Evolutionary conservation across 805 yeast species (phyloP).

Genomic region (Pichia heedii): DNA sequence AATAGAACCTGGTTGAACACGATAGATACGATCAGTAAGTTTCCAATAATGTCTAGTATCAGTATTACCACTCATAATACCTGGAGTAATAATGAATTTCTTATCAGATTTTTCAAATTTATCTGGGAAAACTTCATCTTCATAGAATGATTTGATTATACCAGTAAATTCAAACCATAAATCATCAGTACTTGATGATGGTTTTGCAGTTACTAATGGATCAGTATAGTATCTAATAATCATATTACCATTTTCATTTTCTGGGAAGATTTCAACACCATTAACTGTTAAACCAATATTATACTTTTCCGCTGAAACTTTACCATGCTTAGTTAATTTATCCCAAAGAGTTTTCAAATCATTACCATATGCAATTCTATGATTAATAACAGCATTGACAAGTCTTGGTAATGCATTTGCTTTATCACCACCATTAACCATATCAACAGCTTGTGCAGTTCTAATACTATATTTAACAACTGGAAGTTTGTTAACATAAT

Average conservation of each 20-base stretch:
- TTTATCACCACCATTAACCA: constrained; percentile 65
- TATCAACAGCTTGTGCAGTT: constrained; percentile 63
- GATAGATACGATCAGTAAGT: constrained; percentile 48
- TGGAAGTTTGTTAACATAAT: constrained; percentile 16
- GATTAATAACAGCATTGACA: constrained; percentile 46
- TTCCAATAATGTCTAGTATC: constrained; percentile 61
- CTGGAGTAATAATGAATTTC: constrained; percentile 40
- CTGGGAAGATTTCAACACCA: constrained; percentile 22
- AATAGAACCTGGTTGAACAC: constrained; percentile 40
- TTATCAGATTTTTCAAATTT: constrained; percentile 11
- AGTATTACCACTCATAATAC: constrained; percentile 59
- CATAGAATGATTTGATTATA: constrained; percentile 51
- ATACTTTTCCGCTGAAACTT: constrained; percentile 26
- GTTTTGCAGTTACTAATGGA: constrained; percentile 35
- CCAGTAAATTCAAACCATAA: constrained; percentile 56
- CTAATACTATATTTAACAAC: constrained; percentile 34
- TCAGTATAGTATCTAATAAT: constrained; percentile 12
- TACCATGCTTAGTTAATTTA: constrained; percentile 26
- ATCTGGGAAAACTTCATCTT: constrained; percentile 34
- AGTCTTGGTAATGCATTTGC: constrained; percentile 70
- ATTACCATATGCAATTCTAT: constrained; percentile 48
- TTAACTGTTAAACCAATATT: constrained; percentile 29
- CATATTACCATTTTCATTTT: constrained; percentile 20
- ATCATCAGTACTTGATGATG: constrained; percentile 33
- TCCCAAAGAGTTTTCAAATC: constrained; percentile 25